A percentile compares a stretch with the other conserved stretches of the same genome.
Conservation (phyloP, 75 land plant genomes). For the Pseudotsuga menziesii region DNA sequence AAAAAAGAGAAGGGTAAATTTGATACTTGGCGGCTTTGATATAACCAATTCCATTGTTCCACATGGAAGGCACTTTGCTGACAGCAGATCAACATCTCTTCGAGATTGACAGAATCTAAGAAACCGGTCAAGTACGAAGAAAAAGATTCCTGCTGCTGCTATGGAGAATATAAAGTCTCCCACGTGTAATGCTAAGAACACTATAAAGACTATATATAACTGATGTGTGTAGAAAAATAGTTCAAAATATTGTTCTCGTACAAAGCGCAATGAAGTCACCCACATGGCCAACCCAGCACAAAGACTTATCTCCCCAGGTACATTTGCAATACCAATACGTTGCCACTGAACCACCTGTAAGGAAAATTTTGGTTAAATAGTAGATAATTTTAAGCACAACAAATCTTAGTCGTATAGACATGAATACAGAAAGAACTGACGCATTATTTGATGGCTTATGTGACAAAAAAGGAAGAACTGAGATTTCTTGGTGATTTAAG, state of each 20-base stretch:
- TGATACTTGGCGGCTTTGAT: slow-evolving; percentile 60
- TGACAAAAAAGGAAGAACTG: no score
- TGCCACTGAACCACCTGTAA: slow-evolving; percentile 54
- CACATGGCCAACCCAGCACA: slow-evolving; percentile 86
- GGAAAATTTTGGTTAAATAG: neutral
- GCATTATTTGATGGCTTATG: neutral
- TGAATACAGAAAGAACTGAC: neutral
- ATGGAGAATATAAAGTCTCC: slow-evolving; percentile 61
- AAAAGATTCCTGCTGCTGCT: slow-evolving; percentile 55
- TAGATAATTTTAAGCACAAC: neutral
- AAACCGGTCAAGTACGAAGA: slow-evolving; percentile 83
- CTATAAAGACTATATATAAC: slow-evolving; percentile 67
- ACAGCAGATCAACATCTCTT: slow-evolving; percentile 46
- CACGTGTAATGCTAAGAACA: slow-evolving; percentile 72
- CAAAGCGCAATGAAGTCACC: slow-evolving; percentile 67
- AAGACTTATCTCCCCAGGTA: slow-evolving; percentile 80
- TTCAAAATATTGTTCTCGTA: slow-evolving; percentile 66
- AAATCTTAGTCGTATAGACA: neutral
- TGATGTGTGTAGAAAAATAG: slow-evolving; percentile 95
- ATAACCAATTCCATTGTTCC: slow-evolving; percentile 69
- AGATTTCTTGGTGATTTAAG: no score
- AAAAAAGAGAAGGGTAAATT: no score
- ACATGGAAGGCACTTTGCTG: slow-evolving; percentile 66
- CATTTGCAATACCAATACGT: slow-evolving; percentile 51
- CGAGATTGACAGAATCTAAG: slow-evolving; percentile 76